phyloP scores from a whole-genome alignment of 2,329 filamentous ascomycete genomes.

The Alternaria gaisen region DNA sequence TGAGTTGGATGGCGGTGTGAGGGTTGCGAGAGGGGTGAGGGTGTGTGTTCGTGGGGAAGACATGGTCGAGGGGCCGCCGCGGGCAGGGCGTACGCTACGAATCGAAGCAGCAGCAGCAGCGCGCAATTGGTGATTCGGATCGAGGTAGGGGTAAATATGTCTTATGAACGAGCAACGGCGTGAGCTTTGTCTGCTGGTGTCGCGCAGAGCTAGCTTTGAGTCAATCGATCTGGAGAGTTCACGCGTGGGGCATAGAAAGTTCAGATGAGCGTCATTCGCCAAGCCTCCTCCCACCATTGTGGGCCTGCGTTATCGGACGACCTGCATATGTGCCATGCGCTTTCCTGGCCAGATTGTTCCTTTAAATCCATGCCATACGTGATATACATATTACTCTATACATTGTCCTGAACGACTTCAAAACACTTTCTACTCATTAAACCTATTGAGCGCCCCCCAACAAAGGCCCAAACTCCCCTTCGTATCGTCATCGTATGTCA shows the following conservation, averaged over 20 bases:
- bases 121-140: neutral
- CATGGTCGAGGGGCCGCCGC: conserved; percentile 26
- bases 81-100: neutral
- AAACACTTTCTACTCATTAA: neutral
- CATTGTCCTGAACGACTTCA: neutral
- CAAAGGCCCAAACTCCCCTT: neutral
- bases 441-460: neutral
- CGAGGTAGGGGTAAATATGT: neutral
- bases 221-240: conserved; percentile 8
- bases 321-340: neutral
- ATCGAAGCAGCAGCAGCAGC: neutral
- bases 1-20: conserved; percentile 61
- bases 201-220: neutral
- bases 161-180: neutral
- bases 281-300: conserved; percentile 21
- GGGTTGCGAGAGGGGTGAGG: conserved; percentile 59
- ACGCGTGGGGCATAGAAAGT: conserved; percentile 27
- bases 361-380: neutral
- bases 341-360: no score
- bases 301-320: conserved; percentile 23
- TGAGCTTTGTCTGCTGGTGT: neutral
- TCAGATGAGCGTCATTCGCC: conserved; percentile 34
- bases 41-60: conserved; percentile 24
- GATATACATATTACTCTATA: neutral
- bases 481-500: neutral